A percentile compares a stretch with the other conserved stretches of the same genome.
Evolutionary conservation across 768 basidiomycete genomes (phyloP).

Genomic region (Chiua virens): DNA sequence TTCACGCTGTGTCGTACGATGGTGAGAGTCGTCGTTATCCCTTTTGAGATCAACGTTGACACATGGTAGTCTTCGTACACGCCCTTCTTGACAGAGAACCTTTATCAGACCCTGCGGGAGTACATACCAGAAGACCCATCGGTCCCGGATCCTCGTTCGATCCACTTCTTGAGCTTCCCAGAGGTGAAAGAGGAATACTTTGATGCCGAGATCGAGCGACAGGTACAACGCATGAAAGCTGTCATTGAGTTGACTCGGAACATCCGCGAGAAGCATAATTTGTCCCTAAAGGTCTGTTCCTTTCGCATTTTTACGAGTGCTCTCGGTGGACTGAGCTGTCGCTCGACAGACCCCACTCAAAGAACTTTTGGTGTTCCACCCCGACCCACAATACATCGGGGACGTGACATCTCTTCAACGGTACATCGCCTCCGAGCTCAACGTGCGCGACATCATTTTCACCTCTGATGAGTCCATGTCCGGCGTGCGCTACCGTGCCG

Average conservation of each 20-base stretch:
- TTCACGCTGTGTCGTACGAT: slow-evolving; percentile 94
- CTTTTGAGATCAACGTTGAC: not conserved
- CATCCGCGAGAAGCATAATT: slow-evolving; percentile 81
- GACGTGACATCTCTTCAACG: slow-evolving; percentile 83
- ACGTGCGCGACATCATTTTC: slow-evolving; percentile 88
- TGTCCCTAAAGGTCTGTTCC: slow-evolving; percentile 81
- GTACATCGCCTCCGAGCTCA: slow-evolving; percentile 94
- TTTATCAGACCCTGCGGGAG: slow-evolving; percentile 87
- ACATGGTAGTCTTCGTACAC: slow-evolving; percentile 86
- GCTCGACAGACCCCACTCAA: slow-evolving; percentile 77
- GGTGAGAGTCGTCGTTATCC: slow-evolving; percentile 47
- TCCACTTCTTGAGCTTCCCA: slow-evolving; percentile 96
- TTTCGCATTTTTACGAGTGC: not conserved
- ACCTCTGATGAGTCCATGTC: slow-evolving; percentile 84
- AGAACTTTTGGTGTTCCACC: slow-evolving; percentile 93
- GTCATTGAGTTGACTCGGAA: slow-evolving; percentile 91
- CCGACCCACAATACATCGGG: slow-evolving; percentile 75
- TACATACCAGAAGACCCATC: slow-evolving; percentile 78
- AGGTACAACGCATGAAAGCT: slow-evolving; percentile 91
- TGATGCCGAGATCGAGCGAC: slow-evolving; percentile 88
- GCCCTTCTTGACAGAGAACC: slow-evolving; percentile 94
- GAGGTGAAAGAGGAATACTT: slow-evolving; percentile 93
- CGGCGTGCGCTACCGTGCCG: slow-evolving; percentile 86
- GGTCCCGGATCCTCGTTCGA: slow-evolving; percentile 79
- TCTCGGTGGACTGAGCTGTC: not conserved